A percentile compares a stretch with the other conserved stretches of the same genome.
These are phyloP conservation scores for Nicotiana undulata DNA, from an alignment of 257 asterid species.

Conservation along the genomic window DNA sequence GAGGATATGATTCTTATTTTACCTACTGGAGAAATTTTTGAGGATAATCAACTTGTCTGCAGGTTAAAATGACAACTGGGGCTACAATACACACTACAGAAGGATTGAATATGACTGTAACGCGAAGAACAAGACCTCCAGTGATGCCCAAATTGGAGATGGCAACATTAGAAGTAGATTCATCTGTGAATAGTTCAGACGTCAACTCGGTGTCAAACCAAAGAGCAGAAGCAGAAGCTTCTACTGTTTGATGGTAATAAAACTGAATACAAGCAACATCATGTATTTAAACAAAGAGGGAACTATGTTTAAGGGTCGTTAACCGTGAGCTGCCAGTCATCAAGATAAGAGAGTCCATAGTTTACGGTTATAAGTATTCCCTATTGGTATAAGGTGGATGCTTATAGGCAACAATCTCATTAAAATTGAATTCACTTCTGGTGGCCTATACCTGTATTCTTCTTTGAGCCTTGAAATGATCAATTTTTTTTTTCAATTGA, in stretches of 20 bases:
- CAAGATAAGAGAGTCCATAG: not conserved
- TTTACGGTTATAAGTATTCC: not conserved
- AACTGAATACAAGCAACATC: not conserved
- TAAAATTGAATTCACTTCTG: not conserved
- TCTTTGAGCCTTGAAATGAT: not conserved
- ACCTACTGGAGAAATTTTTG: not conserved
- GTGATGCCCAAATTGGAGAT: conserved; percentile 51
- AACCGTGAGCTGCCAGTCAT: not conserved
- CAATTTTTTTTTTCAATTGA: not conserved
- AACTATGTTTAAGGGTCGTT: not conserved
- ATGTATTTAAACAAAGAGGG: not conserved
- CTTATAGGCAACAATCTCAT: not conserved
- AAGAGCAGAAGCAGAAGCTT: conserved; percentile 37
- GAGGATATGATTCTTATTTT: not conserved
- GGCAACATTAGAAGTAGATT: conserved; percentile 35
- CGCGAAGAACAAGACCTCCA: conserved; percentile 55
- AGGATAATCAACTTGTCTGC: conserved; percentile 14
- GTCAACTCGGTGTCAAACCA: conserved; percentile 25
- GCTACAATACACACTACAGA: conserved; percentile 96
- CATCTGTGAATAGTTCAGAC: conserved; percentile 24
- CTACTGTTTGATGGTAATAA: conserved; percentile 31
- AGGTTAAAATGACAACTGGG: conserved; percentile 97
- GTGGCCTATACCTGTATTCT: not conserved
- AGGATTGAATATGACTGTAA: conserved; percentile 84
- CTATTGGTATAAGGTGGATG: not conserved